Conservation (phyloP, 1,139 yeast genomes). For the Taphrina communis region DNA sequence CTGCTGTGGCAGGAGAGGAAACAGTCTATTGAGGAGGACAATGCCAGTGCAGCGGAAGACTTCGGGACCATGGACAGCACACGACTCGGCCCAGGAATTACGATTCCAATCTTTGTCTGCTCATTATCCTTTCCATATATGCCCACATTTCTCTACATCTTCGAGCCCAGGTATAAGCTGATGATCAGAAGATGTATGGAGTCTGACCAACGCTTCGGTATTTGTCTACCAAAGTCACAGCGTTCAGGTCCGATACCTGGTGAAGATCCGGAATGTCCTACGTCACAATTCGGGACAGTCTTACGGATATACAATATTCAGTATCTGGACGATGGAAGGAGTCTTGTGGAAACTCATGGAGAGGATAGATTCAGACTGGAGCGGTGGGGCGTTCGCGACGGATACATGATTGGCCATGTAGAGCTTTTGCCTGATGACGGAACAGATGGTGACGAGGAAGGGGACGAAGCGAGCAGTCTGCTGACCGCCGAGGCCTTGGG, state of each 20-base stretch:
- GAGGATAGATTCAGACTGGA: conserved; percentile 39
- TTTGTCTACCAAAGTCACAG: conserved; percentile 25
- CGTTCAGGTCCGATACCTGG: conserved; percentile 10
- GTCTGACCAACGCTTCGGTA: conserved; percentile 41
- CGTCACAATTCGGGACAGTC: conserved; percentile 38
- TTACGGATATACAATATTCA: conserved; percentile 34
- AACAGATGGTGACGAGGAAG: conserved; percentile 34
- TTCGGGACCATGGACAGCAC: conserved; percentile 35
- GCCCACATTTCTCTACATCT: conserved; percentile 43
- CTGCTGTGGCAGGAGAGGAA: conserved; percentile 32
- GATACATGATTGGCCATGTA: conserved; percentile 35
- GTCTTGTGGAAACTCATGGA: conserved; percentile 38
- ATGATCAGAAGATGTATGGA: conserved; percentile 42
- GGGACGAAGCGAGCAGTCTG: conserved; percentile 19
- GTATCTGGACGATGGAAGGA: conserved; percentile 39
- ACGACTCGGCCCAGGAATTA: conserved; percentile 40
- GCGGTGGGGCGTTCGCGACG: conserved; percentile 39
- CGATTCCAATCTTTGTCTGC: conserved; percentile 42
- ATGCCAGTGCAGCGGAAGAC: conserved; percentile 29
- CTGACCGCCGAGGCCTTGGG: conserved; percentile 32
- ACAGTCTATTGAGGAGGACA: conserved; percentile 29
- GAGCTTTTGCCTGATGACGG: conserved; percentile 38
- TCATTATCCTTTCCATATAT: conserved; percentile 42
- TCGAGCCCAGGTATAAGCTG: conserved; percentile 43
- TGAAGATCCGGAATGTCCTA: conserved; percentile 37